phyloP scores from a whole-genome alignment of 768 basidiomycete genomes.

The Ephemerocybe angulata region DNA sequence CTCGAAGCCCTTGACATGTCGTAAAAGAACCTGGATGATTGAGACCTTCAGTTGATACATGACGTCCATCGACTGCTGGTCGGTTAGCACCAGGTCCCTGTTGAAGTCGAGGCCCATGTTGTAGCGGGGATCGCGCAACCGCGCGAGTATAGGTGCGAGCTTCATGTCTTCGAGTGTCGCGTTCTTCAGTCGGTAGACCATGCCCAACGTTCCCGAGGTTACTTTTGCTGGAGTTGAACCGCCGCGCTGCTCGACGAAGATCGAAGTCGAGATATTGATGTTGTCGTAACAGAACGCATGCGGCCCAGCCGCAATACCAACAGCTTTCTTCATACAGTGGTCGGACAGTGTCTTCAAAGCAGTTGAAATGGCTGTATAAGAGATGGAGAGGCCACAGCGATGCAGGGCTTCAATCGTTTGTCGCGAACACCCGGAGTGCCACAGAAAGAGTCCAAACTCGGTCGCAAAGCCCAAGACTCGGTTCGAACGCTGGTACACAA shows the following conservation, averaged over 20 bases:
- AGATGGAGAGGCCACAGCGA: neutral
- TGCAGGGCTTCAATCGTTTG: neutral
- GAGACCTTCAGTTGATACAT: conserved; percentile 6
- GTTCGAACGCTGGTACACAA: neutral
- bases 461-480: neutral
- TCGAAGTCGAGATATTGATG: conserved; percentile 9
- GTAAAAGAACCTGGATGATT: conserved; percentile 6
- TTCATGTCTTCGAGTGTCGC: neutral
- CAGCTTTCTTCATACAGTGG: neutral
- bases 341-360: neutral
- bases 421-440: neutral
- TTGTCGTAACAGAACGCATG: conserved; percentile 12
- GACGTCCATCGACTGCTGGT: neutral
- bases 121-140: neutral
- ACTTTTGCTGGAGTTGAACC: neutral
- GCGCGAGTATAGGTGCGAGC: conserved; percentile 3
- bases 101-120: neutral
- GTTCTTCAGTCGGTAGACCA: conserved; percentile 1
- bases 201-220: conserved; percentile 4
- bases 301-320: neutral
- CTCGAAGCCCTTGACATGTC: neutral
- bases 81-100: conserved; percentile 3
- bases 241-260: conserved; percentile 9
- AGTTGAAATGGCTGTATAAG: neutral
- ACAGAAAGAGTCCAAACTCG: neutral